Conservation (phyloP, 257 asterid species). For the Plantago major region DNA sequence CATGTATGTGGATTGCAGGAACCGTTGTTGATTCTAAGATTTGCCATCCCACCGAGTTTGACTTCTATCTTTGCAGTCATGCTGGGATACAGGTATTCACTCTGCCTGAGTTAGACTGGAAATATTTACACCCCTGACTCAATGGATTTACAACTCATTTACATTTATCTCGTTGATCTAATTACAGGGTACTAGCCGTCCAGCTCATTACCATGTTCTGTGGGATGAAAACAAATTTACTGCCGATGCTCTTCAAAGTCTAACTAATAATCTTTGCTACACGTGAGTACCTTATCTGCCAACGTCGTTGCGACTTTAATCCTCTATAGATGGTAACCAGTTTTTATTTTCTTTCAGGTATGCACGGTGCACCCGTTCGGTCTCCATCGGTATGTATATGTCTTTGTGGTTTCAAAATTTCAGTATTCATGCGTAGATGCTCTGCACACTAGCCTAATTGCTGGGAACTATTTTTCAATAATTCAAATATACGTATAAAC, state of each 20-base stretch:
- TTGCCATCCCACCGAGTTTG: conserved; percentile 95
- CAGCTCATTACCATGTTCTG: conserved; percentile 87
- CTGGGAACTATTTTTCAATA: too few relatives aligned
- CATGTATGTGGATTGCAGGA: conserved; percentile 33
- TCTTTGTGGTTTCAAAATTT: neutral
- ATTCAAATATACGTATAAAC: too few relatives aligned
- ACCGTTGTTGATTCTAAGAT: conserved; percentile 91
- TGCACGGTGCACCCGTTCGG: conserved; percentile 33
- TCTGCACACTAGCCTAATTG: too few relatives aligned
- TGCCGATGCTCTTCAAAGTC: conserved; percentile 72
- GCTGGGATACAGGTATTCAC: conserved; percentile 79
- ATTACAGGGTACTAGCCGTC: conserved; percentile 75
- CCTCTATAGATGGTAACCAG: neutral
- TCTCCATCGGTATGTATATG: conserved; percentile 69
- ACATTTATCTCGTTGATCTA: neutral
- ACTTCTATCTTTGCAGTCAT: conserved; percentile 97
- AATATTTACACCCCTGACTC: neutral
- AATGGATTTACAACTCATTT: neutral
- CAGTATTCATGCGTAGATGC: neutral
- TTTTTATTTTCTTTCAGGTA: conserved; percentile 3
- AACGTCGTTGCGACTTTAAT: neutral
- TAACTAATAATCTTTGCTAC: conserved; percentile 88
- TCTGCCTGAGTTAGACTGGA: neutral
- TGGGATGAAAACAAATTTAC: conserved; percentile 91
- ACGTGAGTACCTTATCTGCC: conserved; percentile 42